These are phyloP conservation scores for Coemansia sp. DNA, from an alignment of 192 early-diverging fungal species.

Conservation along the genomic window DNA sequence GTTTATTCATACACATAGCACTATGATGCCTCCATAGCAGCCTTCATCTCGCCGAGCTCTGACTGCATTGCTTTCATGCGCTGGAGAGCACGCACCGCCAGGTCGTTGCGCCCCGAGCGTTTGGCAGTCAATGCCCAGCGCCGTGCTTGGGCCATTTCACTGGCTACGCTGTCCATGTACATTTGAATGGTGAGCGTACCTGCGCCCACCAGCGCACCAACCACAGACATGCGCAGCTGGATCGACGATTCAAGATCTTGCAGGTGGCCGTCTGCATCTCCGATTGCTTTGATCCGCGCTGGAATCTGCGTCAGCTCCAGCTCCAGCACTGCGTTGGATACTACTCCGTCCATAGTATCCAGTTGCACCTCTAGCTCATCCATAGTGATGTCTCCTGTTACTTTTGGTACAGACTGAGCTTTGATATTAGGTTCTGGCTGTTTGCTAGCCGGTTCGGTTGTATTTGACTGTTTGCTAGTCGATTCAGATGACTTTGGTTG, in stretches of 20 bases:
- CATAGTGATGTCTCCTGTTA: neutral
- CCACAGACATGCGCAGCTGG: slow-evolving; percentile 48
- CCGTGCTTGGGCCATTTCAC: slow-evolving; percentile 24
- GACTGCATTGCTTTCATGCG: slow-evolving; percentile 50
- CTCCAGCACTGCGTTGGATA: slow-evolving; percentile 48
- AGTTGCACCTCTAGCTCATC: slow-evolving; percentile 34
- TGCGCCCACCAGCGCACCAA: slow-evolving; percentile 45
- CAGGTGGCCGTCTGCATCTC: slow-evolving; percentile 14
- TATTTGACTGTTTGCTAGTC: neutral
- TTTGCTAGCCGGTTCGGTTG: neutral
- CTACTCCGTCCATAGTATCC: slow-evolving; percentile 27
- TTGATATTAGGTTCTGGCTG: neutral
- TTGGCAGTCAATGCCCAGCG: slow-evolving; percentile 48
- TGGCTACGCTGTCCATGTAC: slow-evolving; percentile 35
- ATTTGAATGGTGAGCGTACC: slow-evolving; percentile 35
- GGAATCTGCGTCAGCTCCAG: slow-evolving; percentile 46
- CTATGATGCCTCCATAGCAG: slow-evolving; percentile 27
- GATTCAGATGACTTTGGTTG: neutral
- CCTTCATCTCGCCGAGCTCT: slow-evolving; percentile 43
- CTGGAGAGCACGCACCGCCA: slow-evolving; percentile 41
- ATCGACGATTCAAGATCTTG: slow-evolving; percentile 38
- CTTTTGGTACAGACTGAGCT: neutral
- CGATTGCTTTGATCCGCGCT: slow-evolving; percentile 13
- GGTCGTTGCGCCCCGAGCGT: slow-evolving; percentile 25
- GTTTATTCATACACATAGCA: neutral